phyloP scores from a whole-genome alignment of 75 land plant genomes.

The Gnetum montanum region DNA sequence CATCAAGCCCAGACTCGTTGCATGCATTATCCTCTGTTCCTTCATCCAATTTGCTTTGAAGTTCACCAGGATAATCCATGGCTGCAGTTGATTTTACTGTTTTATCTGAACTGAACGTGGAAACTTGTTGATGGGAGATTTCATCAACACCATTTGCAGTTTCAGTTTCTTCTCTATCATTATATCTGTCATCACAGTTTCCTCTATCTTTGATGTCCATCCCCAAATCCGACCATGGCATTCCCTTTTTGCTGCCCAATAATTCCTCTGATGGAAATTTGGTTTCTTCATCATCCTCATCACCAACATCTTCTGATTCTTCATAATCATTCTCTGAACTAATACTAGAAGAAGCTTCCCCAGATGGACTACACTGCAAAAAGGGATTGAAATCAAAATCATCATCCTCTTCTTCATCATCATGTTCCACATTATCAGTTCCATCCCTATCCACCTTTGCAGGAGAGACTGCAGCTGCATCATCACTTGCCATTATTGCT shows the following conservation, averaged over 20 bases:
- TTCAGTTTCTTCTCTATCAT: slow-evolving; percentile 12
- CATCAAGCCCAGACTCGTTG: background rate
- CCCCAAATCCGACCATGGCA: slow-evolving; percentile 9
- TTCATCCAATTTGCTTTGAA: background rate
- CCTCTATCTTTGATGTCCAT: slow-evolving; percentile 9
- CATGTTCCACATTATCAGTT: slow-evolving; percentile 5
- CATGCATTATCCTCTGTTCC: background rate
- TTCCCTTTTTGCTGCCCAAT: slow-evolving; percentile 11
- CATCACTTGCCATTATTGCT: background rate
- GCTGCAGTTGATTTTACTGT: background rate
- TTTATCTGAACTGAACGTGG: background rate
- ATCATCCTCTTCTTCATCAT: slow-evolving; percentile 63
- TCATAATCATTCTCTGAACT: slow-evolving; percentile 48
- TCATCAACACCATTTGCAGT: slow-evolving; percentile 9
- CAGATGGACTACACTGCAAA: slow-evolving; percentile 17
- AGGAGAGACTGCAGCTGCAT: background rate
- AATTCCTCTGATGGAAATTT: slow-evolving; percentile 4
- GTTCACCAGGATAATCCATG: background rate
- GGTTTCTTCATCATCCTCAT: slow-evolving; percentile 12
- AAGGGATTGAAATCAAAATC: slow-evolving; percentile 68
- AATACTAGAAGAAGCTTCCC: slow-evolving; percentile 50
- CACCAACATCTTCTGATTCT: background rate
- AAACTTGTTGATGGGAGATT: background rate
- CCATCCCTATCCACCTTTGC: background rate
- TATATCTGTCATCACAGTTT: slow-evolving; percentile 6